phyloP scores from a whole-genome alignment of 768 basidiomycete species.

The Boletus edulis region DNA sequence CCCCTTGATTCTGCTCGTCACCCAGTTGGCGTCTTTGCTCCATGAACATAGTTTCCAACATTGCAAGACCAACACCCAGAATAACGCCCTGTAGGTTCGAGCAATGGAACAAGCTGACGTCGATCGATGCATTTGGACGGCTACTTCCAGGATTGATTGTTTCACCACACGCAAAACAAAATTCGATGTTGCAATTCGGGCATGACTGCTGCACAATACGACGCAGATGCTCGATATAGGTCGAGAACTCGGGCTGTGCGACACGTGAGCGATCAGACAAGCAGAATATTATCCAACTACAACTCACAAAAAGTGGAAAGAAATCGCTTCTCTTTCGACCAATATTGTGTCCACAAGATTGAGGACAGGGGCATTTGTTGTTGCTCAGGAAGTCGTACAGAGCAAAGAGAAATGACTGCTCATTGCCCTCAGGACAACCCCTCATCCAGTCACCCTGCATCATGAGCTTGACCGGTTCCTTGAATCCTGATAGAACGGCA shows the following conservation, averaged over 20 bases:
- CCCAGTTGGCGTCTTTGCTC: conserved; percentile 45
- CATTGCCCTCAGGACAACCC: conserved; percentile 91
- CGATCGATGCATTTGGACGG: conserved; percentile 42
- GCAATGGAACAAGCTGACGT: conserved; percentile 80
- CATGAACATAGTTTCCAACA: conserved; percentile 73
- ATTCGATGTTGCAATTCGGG: conserved; percentile 53
- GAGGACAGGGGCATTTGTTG: conserved; percentile 66
- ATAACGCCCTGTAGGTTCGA: conserved; percentile 86
- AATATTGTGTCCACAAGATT: conserved; percentile 65
- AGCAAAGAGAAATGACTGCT: conserved; percentile 85
- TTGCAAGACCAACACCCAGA: conserved; percentile 85
- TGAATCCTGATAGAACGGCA: conserved; percentile 39
- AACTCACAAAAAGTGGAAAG: conserved; percentile 76
- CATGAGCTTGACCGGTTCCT: conserved; percentile 62
- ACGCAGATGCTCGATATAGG: conserved; percentile 65
- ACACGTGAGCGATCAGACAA: conserved; percentile 8
- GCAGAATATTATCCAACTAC: not conserved
- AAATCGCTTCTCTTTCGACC: conserved; percentile 72
- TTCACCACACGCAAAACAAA: conserved; percentile 80
- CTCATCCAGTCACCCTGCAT: conserved; percentile 96
- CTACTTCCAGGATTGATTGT: conserved; percentile 46
- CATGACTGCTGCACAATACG: conserved; percentile 61
- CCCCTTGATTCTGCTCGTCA: conserved; percentile 25
- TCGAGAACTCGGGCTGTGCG: conserved; percentile 64
- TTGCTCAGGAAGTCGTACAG: conserved; percentile 73